Conservation (phyloP, 345 rosid genomes). For the Ricinus communis region DNA sequence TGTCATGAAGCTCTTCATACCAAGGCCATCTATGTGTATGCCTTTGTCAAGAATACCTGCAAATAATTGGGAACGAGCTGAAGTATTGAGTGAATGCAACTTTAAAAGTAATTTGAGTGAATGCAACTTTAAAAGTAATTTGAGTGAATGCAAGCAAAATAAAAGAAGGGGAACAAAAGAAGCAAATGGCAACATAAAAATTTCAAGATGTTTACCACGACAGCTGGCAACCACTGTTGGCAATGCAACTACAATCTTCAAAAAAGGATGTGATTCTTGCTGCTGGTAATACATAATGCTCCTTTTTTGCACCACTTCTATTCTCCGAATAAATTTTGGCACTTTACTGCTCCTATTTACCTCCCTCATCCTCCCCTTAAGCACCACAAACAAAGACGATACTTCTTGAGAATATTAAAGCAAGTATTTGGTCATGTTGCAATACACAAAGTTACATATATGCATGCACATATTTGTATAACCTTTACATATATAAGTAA, state of each 20-base stretch:
- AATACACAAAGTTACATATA: not conserved
- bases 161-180: too few relatives aligned
- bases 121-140: not conserved
- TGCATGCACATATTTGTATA: not conserved
- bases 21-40: slow-evolving; percentile 88
- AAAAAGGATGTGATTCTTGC: slow-evolving; percentile 70
- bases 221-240: slow-evolving; percentile 92
- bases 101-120: not conserved
- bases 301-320: slow-evolving; percentile 76
- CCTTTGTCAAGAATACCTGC: slow-evolving; percentile 95
- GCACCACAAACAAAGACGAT: slow-evolving; percentile 14
- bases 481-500: not conserved
- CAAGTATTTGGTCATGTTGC: too few relatives aligned
- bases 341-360: slow-evolving; percentile 57
- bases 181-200: not conserved
- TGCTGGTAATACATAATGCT: slow-evolving; percentile 95
- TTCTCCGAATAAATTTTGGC: slow-evolving; percentile 52
- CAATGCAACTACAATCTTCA: slow-evolving; percentile 87
- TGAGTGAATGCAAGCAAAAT: not conserved
- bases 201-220: slow-evolving; percentile 54
- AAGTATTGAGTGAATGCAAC: not conserved
- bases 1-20: slow-evolving; percentile 86
- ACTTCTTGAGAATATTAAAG: not conserved
- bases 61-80: slow-evolving; percentile 9
- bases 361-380: slow-evolving; percentile 85